A percentile compares a stretch with the other conserved stretches of the same genome.
These are phyloP conservation scores for Diplogelasinospora grovesii DNA, from an alignment of 495 filamentous ascomycete species.

Conservation along the genomic window DNA sequence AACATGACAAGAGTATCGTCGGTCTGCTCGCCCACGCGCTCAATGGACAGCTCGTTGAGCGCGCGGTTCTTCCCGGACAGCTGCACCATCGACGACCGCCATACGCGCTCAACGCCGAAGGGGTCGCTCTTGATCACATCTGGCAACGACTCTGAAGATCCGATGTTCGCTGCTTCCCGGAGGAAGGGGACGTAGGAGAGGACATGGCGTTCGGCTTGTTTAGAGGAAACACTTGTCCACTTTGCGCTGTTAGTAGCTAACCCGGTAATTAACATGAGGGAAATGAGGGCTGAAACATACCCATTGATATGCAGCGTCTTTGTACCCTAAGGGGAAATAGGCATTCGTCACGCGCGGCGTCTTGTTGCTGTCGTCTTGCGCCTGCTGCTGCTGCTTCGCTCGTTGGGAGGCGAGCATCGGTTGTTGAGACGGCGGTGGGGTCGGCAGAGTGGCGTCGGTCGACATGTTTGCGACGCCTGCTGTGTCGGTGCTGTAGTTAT, in stretches of 20 bases:
- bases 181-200: conserved; percentile 83
- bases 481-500: not conserved
- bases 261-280: too few species aligned
- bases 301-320: conserved; percentile 90
- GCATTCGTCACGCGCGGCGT: not conserved
- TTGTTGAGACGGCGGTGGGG: conserved; percentile 32
- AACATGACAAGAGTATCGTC: conserved; percentile 90
- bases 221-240: conserved; percentile 79
- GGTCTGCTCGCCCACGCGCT: conserved; percentile 70
- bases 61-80: conserved; percentile 79
- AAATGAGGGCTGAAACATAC: conserved; percentile 49
- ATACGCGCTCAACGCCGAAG: conserved; percentile 76
- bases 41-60: conserved; percentile 88
- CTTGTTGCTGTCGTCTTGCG: conserved; percentile 1
- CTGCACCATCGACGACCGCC: conserved; percentile 78
- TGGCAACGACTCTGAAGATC: conserved; percentile 23
- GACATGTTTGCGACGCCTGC: conserved; percentile 29
- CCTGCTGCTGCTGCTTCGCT: conserved; percentile 9
- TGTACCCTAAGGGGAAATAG: conserved; percentile 83
- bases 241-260: conserved; percentile 30
- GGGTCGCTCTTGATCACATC: conserved; percentile 59
- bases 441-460: conserved; percentile 22
- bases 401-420: conserved; percentile 45
- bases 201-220: conserved; percentile 83
- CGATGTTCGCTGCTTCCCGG: conserved; percentile 59